These are phyloP conservation scores for Colletotrichum falcatum DNA, from an alignment of 2,329 filamentous ascomycete species.

Conservation along the genomic window DNA sequence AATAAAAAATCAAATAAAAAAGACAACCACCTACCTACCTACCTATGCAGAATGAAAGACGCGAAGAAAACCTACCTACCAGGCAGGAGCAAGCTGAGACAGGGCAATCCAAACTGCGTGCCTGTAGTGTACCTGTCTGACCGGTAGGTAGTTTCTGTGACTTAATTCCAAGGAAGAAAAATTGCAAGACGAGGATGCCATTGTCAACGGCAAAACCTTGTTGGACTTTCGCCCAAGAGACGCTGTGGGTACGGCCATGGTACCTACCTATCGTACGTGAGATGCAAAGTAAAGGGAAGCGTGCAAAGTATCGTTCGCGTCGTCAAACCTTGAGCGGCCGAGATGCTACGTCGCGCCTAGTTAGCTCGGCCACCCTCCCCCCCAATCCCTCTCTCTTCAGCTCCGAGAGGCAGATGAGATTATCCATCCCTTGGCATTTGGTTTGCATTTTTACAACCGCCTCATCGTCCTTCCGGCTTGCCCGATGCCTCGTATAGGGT, in stretches of 20 bases:
- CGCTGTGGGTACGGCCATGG: background rate
- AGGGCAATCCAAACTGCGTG: background rate
- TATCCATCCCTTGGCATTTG: background rate
- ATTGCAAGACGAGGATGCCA: constrained; percentile 18
- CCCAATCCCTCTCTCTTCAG: background rate
- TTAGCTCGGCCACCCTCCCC: background rate
- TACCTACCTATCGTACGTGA: too few species aligned
- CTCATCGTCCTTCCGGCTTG: background rate
- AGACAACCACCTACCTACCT: too few species aligned
- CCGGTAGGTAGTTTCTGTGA: background rate
- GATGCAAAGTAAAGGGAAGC: background rate
- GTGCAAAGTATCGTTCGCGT: background rate
- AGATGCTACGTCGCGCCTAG: background rate
- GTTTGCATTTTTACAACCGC: background rate
- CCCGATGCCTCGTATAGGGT: constrained; percentile 1
- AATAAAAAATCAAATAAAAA: background rate
- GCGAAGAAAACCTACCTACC: background rate
- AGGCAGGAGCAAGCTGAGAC: too few species aligned
- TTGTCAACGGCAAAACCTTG: constrained; percentile 21
- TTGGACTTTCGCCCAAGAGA: background rate
- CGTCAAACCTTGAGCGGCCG: constrained; percentile 24
- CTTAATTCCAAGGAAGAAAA: background rate
- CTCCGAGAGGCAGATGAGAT: background rate
- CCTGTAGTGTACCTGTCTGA: background rate
- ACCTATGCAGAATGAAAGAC: background rate